phyloP scores from a whole-genome alignment of 495 filamentous ascomycete genomes.

The Neurospora discreta region DNA sequence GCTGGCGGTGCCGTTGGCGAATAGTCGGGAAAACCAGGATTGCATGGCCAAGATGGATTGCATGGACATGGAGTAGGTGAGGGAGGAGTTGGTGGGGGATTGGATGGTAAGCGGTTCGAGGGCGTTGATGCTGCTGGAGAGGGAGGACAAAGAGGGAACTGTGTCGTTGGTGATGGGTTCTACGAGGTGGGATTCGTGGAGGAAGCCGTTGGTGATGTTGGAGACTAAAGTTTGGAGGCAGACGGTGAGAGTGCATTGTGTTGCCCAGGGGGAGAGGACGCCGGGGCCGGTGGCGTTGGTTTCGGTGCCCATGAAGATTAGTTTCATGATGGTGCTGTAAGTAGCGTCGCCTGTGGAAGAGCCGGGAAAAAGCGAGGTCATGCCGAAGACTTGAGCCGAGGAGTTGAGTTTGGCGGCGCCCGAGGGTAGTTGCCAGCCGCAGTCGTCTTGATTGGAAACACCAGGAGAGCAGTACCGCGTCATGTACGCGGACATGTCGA shows the following conservation, averaged over 20 bases:
- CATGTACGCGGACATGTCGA: slow-evolving; percentile 18
- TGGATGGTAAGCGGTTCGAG: background rate
- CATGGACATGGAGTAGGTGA: slow-evolving; percentile 4
- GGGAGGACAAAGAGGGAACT: background rate
- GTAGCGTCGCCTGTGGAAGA: slow-evolving; percentile 5
- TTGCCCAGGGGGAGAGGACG: slow-evolving; percentile 11
- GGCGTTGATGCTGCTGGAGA: background rate
- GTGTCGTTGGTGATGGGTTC: slow-evolving; percentile 2
- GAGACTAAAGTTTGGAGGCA: slow-evolving; percentile 10
- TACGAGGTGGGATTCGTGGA: slow-evolving; percentile 7
- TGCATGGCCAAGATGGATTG: slow-evolving; percentile 9
- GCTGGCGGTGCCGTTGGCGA: slow-evolving; percentile 10
- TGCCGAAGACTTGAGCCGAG: slow-evolving; percentile 13
- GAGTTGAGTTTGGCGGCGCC: slow-evolving; percentile 9
- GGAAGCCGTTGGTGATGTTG: slow-evolving; percentile 5
- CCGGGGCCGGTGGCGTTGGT: slow-evolving; percentile 1
- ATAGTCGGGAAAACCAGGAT: slow-evolving; percentile 10
- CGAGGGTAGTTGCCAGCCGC: slow-evolving; percentile 16
- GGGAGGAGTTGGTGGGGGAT: background rate
- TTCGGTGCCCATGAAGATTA: slow-evolving; percentile 19
- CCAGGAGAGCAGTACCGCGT: slow-evolving; percentile 9
- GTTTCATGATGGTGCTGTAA: slow-evolving; percentile 18
- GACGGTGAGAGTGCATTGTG: slow-evolving; percentile 10
- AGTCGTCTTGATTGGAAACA: background rate
- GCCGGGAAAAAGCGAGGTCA: slow-evolving; percentile 16